Conservation (phyloP, 2,329 filamentous ascomycete genomes). For the Colletotrichum tabaci region DNA sequence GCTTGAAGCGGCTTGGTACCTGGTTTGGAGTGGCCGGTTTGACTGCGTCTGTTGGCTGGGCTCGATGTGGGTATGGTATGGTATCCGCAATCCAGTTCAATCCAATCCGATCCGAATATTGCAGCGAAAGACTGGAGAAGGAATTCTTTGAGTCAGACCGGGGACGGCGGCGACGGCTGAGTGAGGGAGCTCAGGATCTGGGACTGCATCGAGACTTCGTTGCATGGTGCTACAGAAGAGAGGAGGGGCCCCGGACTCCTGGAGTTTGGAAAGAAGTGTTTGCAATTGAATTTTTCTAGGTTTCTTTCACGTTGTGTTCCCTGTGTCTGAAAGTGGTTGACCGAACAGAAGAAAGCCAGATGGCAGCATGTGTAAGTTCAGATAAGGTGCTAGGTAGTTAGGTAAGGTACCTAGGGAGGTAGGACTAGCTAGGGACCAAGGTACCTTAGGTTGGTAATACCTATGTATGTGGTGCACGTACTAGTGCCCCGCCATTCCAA, state of each 20-base stretch:
- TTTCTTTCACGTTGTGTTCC: background rate
- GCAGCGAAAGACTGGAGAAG: background rate
- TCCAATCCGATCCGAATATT: background rate
- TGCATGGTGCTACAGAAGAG: background rate
- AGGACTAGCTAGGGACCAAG: background rate
- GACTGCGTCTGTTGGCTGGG: background rate
- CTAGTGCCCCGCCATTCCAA: conserved; percentile 12
- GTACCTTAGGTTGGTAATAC: background rate
- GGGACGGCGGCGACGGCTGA: background rate
- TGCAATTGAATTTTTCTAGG: background rate
- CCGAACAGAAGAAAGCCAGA: background rate
- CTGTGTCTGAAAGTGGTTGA: background rate
- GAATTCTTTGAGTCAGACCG: conserved; percentile 11
- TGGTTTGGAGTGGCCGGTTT: background rate
- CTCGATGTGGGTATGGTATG: background rate
- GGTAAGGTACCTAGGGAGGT: background rate
- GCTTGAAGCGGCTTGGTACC: background rate
- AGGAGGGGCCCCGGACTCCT: background rate
- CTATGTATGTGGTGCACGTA: too few species aligned
- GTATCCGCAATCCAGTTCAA: conserved; percentile 1
- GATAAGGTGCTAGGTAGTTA: too few species aligned
- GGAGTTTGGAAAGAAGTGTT: background rate
- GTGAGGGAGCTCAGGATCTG: background rate
- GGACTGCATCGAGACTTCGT: background rate
- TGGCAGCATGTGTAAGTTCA: background rate